A percentile compares a stretch with the other conserved stretches of the same genome.
Evolutionary conservation across 192 early-diverging fungal species (phyloP).

Genomic region (Backusella mclennaniae): DNA sequence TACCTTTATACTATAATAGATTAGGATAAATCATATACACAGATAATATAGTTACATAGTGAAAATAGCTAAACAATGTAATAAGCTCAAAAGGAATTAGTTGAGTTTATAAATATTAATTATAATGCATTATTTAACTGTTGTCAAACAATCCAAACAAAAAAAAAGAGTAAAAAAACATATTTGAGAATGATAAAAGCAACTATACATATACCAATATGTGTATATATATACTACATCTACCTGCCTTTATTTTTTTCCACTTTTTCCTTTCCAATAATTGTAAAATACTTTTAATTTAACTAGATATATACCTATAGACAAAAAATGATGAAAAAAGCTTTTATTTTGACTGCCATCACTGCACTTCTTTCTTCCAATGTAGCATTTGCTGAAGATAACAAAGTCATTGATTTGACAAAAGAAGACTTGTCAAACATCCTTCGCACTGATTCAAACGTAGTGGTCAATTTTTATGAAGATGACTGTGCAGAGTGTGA

Average conservation of each 20-base stretch:
- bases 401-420: neutral
- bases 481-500: neutral
- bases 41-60: neutral
- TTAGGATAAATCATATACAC: neutral
- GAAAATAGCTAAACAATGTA: neutral
- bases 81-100: neutral
- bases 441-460: neutral
- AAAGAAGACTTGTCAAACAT: neutral
- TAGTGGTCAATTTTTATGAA: neutral
- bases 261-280: neutral
- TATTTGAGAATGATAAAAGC: neutral
- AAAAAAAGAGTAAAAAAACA: neutral
- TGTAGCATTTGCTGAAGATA: neutral
- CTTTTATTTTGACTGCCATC: neutral
- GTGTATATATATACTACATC: neutral
- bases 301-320: neutral
- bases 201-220: neutral
- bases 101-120: neutral
- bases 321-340: slow-evolving; percentile 1
- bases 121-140: neutral
- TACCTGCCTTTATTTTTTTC: neutral
- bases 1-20: neutral
- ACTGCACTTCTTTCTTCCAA: neutral
- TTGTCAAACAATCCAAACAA: neutral
- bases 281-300: neutral